These are phyloP conservation scores for Gossypium anomalum DNA, from an alignment of 345 rosid species.

Conservation along the genomic window DNA sequence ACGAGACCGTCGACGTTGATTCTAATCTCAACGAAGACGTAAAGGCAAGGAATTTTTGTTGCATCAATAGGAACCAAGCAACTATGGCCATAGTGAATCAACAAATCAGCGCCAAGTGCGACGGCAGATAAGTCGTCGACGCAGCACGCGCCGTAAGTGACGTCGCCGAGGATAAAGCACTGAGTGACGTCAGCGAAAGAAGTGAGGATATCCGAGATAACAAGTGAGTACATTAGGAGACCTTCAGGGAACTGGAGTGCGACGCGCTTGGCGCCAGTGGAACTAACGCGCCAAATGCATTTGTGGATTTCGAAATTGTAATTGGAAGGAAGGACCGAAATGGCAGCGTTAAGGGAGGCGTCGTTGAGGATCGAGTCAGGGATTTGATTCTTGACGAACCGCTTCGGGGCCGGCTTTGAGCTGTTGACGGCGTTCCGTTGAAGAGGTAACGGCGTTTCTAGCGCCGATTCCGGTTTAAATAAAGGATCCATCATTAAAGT, in stretches of 20 bases:
- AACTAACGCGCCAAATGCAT: slow-evolving; percentile 71
- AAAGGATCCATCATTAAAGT: slow-evolving; percentile 9
- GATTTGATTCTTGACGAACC: slow-evolving; percentile 76
- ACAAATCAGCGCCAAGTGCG: slow-evolving; percentile 72
- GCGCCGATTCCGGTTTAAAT: neutral
- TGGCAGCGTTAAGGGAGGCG: slow-evolving; percentile 71
- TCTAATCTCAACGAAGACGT: slow-evolving; percentile 85
- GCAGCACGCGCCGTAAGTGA: slow-evolving; percentile 93
- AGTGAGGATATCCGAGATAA: slow-evolving; percentile 81
- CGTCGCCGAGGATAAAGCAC: slow-evolving; percentile 85
- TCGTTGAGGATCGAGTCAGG: slow-evolving; percentile 79
- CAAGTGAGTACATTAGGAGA: slow-evolving; percentile 78
- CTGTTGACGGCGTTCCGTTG: slow-evolving; percentile 7
- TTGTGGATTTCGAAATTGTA: slow-evolving; percentile 89
- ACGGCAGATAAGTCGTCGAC: slow-evolving; percentile 75
- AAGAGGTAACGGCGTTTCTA: neutral
- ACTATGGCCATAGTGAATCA: slow-evolving; percentile 89
- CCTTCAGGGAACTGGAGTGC: slow-evolving; percentile 94
- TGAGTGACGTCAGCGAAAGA: slow-evolving; percentile 57
- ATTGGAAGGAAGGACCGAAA: slow-evolving; percentile 66
- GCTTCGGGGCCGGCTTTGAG: slow-evolving; percentile 63
- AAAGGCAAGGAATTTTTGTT: slow-evolving; percentile 75
- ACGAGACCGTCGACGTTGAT: slow-evolving; percentile 55
- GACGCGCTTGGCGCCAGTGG: slow-evolving; percentile 54
- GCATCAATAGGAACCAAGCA: slow-evolving; percentile 84